Percentiles rank a stretch among this genome's conserved stretches.
Evolutionary conservation across 352 stramenopile species (phyloP).

Genomic region (Pelagophyceae sp.): DNA sequence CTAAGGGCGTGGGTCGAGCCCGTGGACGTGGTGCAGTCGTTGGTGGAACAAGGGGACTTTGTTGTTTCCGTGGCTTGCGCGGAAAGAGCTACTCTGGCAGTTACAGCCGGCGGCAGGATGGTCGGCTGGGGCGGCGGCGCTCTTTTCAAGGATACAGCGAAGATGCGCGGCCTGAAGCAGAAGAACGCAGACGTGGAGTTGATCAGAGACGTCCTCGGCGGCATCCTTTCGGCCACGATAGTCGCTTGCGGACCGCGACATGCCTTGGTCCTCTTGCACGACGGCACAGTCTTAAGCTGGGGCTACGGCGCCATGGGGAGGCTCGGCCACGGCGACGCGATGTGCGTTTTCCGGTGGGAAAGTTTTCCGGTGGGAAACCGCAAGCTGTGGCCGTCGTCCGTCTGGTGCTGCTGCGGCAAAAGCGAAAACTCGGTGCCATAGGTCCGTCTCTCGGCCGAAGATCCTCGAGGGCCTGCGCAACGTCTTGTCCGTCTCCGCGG

Average conservation of each 20-base stretch:
- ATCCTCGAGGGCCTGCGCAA: not conserved
- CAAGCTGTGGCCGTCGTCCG: no score
- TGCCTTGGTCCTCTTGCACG: conserved; percentile 27
- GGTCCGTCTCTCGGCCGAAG: not conserved
- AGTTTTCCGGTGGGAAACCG: no score
- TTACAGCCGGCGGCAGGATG: not conserved
- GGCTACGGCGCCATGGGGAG: conserved; percentile 31
- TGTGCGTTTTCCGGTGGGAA: no score
- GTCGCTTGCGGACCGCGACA: conserved; percentile 37
- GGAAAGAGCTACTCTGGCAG: conserved; percentile 11
- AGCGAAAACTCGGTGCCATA: no score
- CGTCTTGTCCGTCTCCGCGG: not conserved
- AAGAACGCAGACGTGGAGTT: not conserved
- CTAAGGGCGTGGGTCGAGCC: no score
- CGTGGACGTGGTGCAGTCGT: no score
- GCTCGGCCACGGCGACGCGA: conserved; percentile 32
- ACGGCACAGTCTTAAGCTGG: conserved; percentile 34
- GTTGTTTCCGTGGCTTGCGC: conserved; percentile 5
- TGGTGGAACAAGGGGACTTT: no score
- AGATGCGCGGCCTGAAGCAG: no score
- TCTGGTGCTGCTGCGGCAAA: no score
- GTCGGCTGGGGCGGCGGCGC: conserved; percentile 16
- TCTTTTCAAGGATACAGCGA: no score
- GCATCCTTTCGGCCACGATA: not conserved
- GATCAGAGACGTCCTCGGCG: not conserved